A percentile compares a stretch with the other conserved stretches of the same genome.
These are phyloP conservation scores for Trypanosoma vivax DNA, from an alignment of 208 protist genomes.

Conservation along the genomic window DNA sequence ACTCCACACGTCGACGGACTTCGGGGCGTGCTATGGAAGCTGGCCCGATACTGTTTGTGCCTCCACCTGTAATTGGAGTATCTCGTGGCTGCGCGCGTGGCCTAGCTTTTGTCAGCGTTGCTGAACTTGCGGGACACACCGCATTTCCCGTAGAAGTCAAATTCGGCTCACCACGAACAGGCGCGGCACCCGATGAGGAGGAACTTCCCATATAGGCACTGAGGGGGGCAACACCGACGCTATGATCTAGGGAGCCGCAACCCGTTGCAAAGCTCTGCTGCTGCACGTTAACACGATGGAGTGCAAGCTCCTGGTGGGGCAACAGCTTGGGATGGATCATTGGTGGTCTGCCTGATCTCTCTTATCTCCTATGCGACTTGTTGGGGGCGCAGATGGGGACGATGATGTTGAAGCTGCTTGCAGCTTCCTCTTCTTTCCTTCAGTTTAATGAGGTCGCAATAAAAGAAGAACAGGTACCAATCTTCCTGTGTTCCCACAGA, in stretches of 20 bases:
- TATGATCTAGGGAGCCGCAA: background rate
- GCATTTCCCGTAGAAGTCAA: background rate
- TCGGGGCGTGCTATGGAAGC: conserved; percentile 52
- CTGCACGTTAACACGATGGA: conserved; percentile 47
- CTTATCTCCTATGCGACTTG: background rate
- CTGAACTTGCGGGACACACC: background rate
- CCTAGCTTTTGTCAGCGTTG: background rate
- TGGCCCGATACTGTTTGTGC: conserved; percentile 26
- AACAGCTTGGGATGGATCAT: conserved; percentile 55
- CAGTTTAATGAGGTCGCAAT: too few relatives aligned
- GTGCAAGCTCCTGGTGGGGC: conserved; percentile 55
- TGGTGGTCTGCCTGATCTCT: background rate
- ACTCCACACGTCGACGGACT: conserved; percentile 38
- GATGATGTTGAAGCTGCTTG: background rate
- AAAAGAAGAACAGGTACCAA: too few relatives aligned
- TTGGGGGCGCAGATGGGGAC: too few relatives aligned
- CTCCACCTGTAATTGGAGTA: background rate
- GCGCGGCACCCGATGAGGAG: conserved; percentile 7
- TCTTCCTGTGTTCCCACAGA: too few relatives aligned
- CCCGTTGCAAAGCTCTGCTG: conserved; percentile 25
- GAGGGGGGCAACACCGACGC: background rate
- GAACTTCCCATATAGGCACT: background rate
- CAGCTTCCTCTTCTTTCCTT: too few relatives aligned
- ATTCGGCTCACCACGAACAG: conserved; percentile 7
- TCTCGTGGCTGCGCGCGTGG: background rate